Conservation (phyloP, 345 rosid genomes). For the Camelina neglecta region DNA sequence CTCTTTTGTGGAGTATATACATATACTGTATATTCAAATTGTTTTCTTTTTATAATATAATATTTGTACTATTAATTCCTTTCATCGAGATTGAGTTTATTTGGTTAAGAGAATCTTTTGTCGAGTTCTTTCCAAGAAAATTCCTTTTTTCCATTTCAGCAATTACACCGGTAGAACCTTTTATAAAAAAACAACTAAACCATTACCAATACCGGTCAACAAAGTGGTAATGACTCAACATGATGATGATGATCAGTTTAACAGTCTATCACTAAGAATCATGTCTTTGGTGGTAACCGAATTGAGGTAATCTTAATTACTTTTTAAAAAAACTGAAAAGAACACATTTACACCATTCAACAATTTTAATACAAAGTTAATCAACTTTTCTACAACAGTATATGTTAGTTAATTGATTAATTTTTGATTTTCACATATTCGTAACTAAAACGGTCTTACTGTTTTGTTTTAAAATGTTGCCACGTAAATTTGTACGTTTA, state of each 20-base stretch:
- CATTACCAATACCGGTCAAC: too few species aligned
- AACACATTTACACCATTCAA: not conserved
- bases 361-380: not conserved
- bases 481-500: not conserved
- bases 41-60: not conserved
- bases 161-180: too few species aligned
- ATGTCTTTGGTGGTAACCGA: too few species aligned
- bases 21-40: constrained; percentile 5
- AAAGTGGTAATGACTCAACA: too few species aligned
- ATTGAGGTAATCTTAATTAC: too few species aligned
- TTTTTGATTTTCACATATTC: too few species aligned
- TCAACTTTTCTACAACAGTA: too few species aligned
- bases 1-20: constrained; percentile 13
- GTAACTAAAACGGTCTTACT: not conserved
- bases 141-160: not conserved
- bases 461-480: not conserved
- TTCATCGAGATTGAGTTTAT: not conserved
- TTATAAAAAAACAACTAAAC: too few species aligned
- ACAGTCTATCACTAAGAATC: too few species aligned
- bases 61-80: not conserved
- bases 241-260: too few species aligned
- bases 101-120: constrained; percentile 31
- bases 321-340: too few species aligned
- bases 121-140: constrained; percentile 29
- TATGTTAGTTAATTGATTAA: too few species aligned